A percentile compares a stretch with the other conserved stretches of the same genome.
These are phyloP conservation scores for Fusarium falciforme DNA, from an alignment of 2,329 filamentous ascomycete genomes.

Conservation along the genomic window DNA sequence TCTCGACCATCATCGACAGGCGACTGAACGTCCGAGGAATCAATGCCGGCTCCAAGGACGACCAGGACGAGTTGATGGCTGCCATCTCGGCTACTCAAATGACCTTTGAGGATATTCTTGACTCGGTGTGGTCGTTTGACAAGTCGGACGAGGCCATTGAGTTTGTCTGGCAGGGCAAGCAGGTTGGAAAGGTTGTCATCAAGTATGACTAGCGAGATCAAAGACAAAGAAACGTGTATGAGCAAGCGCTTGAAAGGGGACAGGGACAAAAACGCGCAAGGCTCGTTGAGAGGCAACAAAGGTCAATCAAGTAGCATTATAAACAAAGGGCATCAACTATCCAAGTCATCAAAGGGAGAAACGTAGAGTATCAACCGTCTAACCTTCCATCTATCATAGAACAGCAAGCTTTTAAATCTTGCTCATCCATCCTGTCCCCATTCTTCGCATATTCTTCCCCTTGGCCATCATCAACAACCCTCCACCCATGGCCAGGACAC, in stretches of 20 bases:
- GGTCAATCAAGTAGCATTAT: not conserved
- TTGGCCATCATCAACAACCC: constrained; percentile 54
- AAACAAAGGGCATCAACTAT: not conserved
- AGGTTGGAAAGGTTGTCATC: constrained; percentile 56
- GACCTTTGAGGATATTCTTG: constrained; percentile 53
- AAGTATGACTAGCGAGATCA: constrained; percentile 5
- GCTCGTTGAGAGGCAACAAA: not conserved
- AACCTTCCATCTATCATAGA: not conserved
- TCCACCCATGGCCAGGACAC: constrained; percentile 54
- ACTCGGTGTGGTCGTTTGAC: constrained; percentile 52
- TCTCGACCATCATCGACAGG: constrained; percentile 52
- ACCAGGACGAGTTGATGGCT: constrained; percentile 53
- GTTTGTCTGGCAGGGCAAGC: constrained; percentile 55
- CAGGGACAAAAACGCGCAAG: not conserved
- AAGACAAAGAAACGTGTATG: not conserved
- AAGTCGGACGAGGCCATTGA: constrained; percentile 55
- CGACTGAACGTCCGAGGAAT: constrained; percentile 52
- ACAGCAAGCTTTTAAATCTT: constrained; percentile 48
- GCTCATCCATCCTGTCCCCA: constrained; percentile 51
- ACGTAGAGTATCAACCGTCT: not conserved
- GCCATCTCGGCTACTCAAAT: constrained; percentile 49
- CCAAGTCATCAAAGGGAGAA: not conserved
- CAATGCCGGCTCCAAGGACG: constrained; percentile 53
- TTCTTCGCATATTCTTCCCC: constrained; percentile 51
- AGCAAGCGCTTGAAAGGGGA: not conserved